Evolutionary conservation across 2,329 filamentous ascomycete genomes (phyloP), one percentile per base, ranked within the genome.

Genomic region (Diaporthe citri): DNA sequence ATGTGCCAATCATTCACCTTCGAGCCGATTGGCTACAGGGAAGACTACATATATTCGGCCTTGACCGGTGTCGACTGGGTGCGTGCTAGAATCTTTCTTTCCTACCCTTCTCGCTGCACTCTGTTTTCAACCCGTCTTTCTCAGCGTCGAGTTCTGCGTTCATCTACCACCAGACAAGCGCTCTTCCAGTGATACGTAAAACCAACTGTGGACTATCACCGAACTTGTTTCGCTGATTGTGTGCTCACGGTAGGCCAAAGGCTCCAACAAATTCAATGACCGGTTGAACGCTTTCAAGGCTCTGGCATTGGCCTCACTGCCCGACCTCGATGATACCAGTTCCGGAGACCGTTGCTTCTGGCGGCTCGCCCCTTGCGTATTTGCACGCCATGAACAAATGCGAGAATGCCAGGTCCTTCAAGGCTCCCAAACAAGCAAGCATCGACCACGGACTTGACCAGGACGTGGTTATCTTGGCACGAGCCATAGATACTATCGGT

Each of bases 361-460:
- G 70, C 70, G 69, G 39, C n/a, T 52, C 20, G 55, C 70, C n/a
- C n/a, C 55, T 72, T 31, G 70, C 39, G 41, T 62, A 51, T 43
- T 34, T 72, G 25, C 55, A 28, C 22, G n/a, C 52, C 41, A 64
- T 72, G 70, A 72, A 64, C 56, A 25, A 41, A n/a, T 64, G 56
- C 56, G 70, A 72, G 56, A 72, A 72, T n/a, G 56, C 70, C 25
- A 72, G 70, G 28, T 22, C 70, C n/a, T 62, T 62, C 56, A 72
- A 48, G 59, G 34, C 59, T 17, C 70, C 56, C 31, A 72, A 72
- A n/a, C 28, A 22, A 13, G 70, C 56, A n/a, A 22, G 15, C 70
- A 64, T 52, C 4, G 25, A 62, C 17, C 70, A 72, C 13, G 70
- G 70, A 51, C 56, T 64, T 15, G 52, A 64, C 48, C 43, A 48